phyloP scores from a whole-genome alignment of 805 yeast species.

The Starmerella stellata region DNA sequence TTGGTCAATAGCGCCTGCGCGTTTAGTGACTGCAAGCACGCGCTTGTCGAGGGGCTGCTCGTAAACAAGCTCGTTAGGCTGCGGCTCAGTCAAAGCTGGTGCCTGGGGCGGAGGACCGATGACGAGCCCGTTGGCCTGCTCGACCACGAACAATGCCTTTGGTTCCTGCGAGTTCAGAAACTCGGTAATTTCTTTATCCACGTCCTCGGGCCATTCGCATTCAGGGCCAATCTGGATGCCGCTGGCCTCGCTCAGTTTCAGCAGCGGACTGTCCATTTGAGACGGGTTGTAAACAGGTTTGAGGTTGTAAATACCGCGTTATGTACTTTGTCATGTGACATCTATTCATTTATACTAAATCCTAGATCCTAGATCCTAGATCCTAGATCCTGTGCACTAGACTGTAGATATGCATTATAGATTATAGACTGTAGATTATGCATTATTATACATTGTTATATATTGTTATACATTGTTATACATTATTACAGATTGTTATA shows the following conservation, averaged over 20 bases:
- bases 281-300: too few species aligned
- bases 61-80: neutral
- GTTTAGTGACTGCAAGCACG: conserved; percentile 8
- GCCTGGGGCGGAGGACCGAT: conserved; percentile 12
- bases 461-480: too few species aligned
- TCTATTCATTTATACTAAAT: too few species aligned
- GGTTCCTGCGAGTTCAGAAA: conserved; percentile 6
- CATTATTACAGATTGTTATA: too few species aligned
- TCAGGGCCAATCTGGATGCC: conserved; percentile 2
- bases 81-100: neutral
- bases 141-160: conserved; percentile 11
- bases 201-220: conserved; percentile 12
- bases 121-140: conserved; percentile 10
- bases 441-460: too few species aligned
- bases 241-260: conserved; percentile 7
- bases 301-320: too few species aligned
- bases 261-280: conserved; percentile 12
- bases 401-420: too few species aligned
- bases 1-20: conserved; percentile 1
- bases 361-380: too few species aligned
- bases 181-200: conserved; percentile 9
- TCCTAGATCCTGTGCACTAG: too few species aligned
- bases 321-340: too few species aligned
- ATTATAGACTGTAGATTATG: too few species aligned
- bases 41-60: neutral